Evolutionary conservation across 345 rosid genomes (phyloP), one percentile per base, ranked within the genome.

Genomic region (Eucalyptus camaldulensis): DNA sequence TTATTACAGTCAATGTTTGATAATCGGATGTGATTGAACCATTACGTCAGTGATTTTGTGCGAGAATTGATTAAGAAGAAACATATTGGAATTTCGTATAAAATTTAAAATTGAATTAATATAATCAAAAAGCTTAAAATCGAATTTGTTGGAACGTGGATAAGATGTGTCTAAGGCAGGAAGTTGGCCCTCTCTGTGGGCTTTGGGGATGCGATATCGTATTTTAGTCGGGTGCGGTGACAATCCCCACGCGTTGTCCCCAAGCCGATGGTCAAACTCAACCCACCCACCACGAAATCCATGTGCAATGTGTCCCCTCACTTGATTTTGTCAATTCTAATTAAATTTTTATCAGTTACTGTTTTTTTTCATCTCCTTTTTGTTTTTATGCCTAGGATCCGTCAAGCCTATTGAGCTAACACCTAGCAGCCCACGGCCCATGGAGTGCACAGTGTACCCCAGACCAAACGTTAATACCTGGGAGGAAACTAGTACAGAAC

Each of bases 21-120:
- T 0, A 19, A 1, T 4, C 22, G 3, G 0, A 1, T 10, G n/a
- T 15, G 7, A 31, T 8, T 8, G 7, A 7, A 69, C 0, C 1
- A 10, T 1, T 24, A 33, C 4, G 0, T 69, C 13, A 33, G 1
- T 33, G 1, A 69, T 69, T 69, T 69, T 2, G 3, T 16, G 0
- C 4, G 7, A 69, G 0, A 33, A 33, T 69, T 33, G 12, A 33
- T 3, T 1, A 3, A 12, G 4, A 76, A 29, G 17, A 8, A n/a
- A 2, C 10, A 7, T 13, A 3, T 37, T 21, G 4, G 1, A 72
- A 21, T 76, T 40, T 37, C 8, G 1, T 7, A 7, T 4, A 37
- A 72, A 4, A 2, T 6, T 72, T 10, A 4, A n/a, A 0, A 33
- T 5, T 1, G 12, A 69, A 69, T 69, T 16, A 2, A 33, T 16